Conservation (phyloP, 2,329 filamentous ascomycete species). For the Verticillium klebahnii region DNA sequence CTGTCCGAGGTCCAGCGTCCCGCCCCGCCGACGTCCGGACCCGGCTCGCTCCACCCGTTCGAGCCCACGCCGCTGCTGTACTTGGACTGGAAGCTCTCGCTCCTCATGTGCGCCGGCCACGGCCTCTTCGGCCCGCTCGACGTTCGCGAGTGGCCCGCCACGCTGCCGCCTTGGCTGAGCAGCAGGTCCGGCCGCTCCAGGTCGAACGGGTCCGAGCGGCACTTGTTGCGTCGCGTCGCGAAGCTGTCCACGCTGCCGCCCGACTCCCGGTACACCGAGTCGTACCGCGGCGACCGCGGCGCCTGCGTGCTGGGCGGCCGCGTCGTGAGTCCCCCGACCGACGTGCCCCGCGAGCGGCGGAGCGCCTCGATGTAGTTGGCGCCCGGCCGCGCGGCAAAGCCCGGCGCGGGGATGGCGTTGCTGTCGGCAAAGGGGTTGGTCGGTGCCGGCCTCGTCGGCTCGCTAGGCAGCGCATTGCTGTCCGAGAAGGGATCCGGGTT, state of each 20-base stretch:
- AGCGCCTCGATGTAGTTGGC: conserved; percentile 42
- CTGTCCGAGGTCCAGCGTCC: conserved; percentile 21
- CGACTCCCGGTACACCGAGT: conserved; percentile 37
- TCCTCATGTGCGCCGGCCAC: conserved; percentile 26
- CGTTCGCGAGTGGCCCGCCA: conserved; percentile 14
- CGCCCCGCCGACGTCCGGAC: conserved; percentile 45
- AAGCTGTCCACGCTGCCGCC: conserved; percentile 35
- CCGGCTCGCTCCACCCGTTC: conserved; percentile 48
- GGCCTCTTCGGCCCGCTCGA: conserved; percentile 16
- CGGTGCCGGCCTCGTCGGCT: conserved; percentile 33
- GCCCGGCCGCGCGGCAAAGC: conserved; percentile 23
- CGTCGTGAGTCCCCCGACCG: conserved; percentile 25
- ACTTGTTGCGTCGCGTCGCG: conserved; percentile 46
- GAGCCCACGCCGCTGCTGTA: conserved; percentile 48
- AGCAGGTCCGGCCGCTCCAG: conserved; percentile 51
- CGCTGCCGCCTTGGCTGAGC: conserved; percentile 22
- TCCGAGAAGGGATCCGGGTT: conserved; percentile 44
- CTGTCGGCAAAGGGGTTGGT: conserved; percentile 45
- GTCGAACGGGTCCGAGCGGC: conserved; percentile 62
- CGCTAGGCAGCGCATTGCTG: conserved; percentile 32
- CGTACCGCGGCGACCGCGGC: conserved; percentile 18
- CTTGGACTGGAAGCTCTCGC: conserved; percentile 35
- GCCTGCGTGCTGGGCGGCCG: conserved; percentile 19
- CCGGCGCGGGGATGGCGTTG: conserved; percentile 33
- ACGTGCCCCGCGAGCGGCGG: conserved; percentile 44